phyloP scores from a whole-genome alignment of 495 filamentous ascomycete species.

The Hypoxylon rickii region DNA sequence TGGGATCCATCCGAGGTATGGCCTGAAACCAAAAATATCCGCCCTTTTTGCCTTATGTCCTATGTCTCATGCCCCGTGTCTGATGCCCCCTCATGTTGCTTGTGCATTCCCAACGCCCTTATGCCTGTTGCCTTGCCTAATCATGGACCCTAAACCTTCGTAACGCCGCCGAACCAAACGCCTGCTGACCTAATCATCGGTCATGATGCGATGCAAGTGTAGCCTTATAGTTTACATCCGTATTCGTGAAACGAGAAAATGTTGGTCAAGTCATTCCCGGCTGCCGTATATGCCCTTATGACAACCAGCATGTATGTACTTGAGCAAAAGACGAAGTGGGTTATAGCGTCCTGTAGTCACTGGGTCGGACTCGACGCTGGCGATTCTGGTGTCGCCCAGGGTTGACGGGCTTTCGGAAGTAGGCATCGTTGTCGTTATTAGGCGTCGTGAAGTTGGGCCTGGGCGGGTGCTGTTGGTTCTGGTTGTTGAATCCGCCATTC shows the following conservation, averaged over 20 bases:
- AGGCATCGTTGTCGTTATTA: slow-evolving; percentile 83
- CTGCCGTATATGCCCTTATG: background rate
- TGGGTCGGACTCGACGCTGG: slow-evolving; percentile 76
- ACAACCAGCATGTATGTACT: background rate
- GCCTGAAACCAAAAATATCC: background rate
- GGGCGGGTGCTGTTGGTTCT: slow-evolving; percentile 47
- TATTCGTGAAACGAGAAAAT: slow-evolving; percentile 8
- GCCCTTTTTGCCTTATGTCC: background rate
- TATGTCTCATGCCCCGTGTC: background rate
- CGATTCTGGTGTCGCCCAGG: slow-evolving; percentile 86
- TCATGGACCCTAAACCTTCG: slow-evolving; percentile 8
- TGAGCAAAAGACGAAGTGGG: background rate
- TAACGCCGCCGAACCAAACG: slow-evolving; percentile 18
- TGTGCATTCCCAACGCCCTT: background rate
- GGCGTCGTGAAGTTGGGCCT: slow-evolving; percentile 70
- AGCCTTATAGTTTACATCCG: slow-evolving; percentile 26
- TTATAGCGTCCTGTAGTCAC: slow-evolving; percentile 87
- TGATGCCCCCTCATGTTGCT: too few species aligned
- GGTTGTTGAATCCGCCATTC: slow-evolving; percentile 43
- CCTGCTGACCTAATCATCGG: slow-evolving; percentile 15
- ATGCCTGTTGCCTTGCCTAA: slow-evolving; percentile 15
- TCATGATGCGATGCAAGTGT: slow-evolving; percentile 19
- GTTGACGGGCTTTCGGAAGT: slow-evolving; percentile 95
- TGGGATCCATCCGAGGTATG: background rate
- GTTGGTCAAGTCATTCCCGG: background rate